phyloP scores from a whole-genome alignment of 2,329 filamentous ascomycete species.

The Chaetothyriales sp. region DNA sequence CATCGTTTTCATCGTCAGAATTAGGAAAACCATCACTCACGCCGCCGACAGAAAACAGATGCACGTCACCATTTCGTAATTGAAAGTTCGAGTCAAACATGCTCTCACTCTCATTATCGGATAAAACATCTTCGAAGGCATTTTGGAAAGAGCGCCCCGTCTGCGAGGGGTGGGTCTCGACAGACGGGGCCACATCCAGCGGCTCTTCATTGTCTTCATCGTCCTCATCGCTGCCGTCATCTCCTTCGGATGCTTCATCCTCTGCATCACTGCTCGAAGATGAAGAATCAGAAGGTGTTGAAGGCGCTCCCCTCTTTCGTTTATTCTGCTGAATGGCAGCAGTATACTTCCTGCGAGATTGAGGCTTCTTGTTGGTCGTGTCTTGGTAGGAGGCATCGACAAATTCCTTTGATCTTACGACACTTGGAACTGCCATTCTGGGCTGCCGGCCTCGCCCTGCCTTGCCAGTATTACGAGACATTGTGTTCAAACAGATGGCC shows the following conservation, averaged over 20 bases:
- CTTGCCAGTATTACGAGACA: slow-evolving; percentile 13
- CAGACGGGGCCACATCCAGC: slow-evolving; percentile 30
- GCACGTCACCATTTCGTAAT: slow-evolving; percentile 10
- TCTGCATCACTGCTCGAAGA: slow-evolving; percentile 9
- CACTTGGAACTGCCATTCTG: slow-evolving; percentile 7
- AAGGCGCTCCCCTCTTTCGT: slow-evolving; percentile 7
- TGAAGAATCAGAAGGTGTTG: slow-evolving; percentile 5
- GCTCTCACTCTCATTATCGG: slow-evolving; percentile 10
- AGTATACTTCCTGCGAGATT: slow-evolving; percentile 2
- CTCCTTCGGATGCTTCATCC: slow-evolving; percentile 19
- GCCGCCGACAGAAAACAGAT: slow-evolving; percentile 1
- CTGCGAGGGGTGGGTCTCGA: slow-evolving; percentile 15
- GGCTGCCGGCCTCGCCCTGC: slow-evolving; percentile 14
- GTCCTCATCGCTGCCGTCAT: slow-evolving; percentile 21
- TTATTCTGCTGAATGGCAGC: slow-evolving; percentile 5
- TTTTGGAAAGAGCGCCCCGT: slow-evolving; percentile 25
- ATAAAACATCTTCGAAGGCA: slow-evolving; percentile 4
- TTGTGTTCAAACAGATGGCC: slow-evolving; percentile 2
- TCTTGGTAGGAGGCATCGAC: slow-evolving; percentile 8
- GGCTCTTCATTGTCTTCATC: slow-evolving; percentile 33
- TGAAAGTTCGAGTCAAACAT: slow-evolving; percentile 13
- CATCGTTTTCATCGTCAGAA: slow-evolving; percentile 22
- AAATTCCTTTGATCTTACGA: slow-evolving; percentile 7
- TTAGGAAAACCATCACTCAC: background rate
- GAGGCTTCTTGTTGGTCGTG: slow-evolving; percentile 2